Evolutionary conservation across 2,329 filamentous ascomycete species (phyloP), one percentile per base, ranked within the genome.

Genomic region (Trichothecium sympodiale): DNA sequence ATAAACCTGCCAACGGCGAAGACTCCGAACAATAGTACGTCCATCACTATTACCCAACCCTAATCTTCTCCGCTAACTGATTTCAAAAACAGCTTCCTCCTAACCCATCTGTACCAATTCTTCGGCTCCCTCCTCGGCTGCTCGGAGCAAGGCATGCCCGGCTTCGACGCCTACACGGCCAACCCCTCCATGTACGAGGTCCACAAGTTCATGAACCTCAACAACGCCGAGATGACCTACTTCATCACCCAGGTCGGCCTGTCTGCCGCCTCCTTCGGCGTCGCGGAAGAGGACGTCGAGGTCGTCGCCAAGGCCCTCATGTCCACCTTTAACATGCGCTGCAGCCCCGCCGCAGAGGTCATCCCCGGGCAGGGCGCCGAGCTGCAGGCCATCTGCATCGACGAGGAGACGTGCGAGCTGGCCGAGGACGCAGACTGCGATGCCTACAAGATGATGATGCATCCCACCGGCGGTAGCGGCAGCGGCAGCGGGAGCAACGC

Each of bases 51-150:
- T n/a, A 34, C 10, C 17, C 8, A 27, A 40, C 28, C 3, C 5
- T n/a, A n/a, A 9, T 2, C 9, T 6, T 6, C 31, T 37, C 7
- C 30, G 14, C 34, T 26, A 8, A 13, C 17, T 3, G 20, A 25
- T 6, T 25, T 6, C 20, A 10, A 6, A 10, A 6, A 6, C 39
- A 72, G 69, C 52, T 61, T 61, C 41, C 68, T 79, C 37, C 53
- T 79, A 41, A 77, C 70, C 31, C 74, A 78, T 47, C 57, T 79
- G 27, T 78, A 79, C 57, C 54, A 70, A 43, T 78, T 69, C 61
- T 79, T 79, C 49, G 74, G 71, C 34, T 58, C 58, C 17, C 61
- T 79, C 16, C 63, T 77, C 29, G 69, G 67, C 45, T 78, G 73
- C 59, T 62, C 65, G 35, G 41, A 55, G 48, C 64, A 69, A 50